These are phyloP conservation scores for Clavulina sp. DNA, from an alignment of 768 basidiomycete species.

Conservation along the genomic window DNA sequence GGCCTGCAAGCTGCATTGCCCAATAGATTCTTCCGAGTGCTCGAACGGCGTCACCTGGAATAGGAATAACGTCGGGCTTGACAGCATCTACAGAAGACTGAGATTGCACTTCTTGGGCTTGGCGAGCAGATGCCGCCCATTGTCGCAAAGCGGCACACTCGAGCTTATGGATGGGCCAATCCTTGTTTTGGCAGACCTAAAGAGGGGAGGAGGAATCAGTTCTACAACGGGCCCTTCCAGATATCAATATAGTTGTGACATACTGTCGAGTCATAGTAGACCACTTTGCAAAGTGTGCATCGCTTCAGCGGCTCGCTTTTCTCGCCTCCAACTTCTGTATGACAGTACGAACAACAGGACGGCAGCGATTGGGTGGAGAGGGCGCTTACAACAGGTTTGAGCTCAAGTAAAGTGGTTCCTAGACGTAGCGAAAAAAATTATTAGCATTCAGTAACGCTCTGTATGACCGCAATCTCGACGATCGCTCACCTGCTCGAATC, in stretches of 20 bases:
- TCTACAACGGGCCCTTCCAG: neutral
- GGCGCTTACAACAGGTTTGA: conserved; percentile 41
- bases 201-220: neutral
- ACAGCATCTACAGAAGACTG: neutral
- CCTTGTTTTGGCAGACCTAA: conserved; percentile 53
- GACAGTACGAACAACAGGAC: conserved; percentile 54
- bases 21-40: conserved; percentile 63
- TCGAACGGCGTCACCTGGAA: conserved; percentile 66
- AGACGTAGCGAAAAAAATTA: neutral
- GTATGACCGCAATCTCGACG: neutral
- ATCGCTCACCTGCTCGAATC: neutral
- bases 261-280: conserved; percentile 66
- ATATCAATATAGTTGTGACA: conserved; percentile 15
- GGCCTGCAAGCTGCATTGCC: conserved; percentile 38
- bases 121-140: conserved; percentile 14
- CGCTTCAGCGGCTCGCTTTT: conserved; percentile 31
- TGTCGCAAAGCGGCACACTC: conserved; percentile 58
- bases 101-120: conserved; percentile 24
- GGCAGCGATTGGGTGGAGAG: conserved; percentile 47
- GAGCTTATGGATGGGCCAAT: conserved; percentile 57
- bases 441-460: neutral
- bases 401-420: conserved; percentile 45
- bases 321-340: conserved; percentile 20
- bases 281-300: conserved; percentile 52
- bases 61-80: conserved; percentile 18